phyloP scores from a whole-genome alignment of 495 filamentous ascomycete genomes.

The Letharia lupina region DNA sequence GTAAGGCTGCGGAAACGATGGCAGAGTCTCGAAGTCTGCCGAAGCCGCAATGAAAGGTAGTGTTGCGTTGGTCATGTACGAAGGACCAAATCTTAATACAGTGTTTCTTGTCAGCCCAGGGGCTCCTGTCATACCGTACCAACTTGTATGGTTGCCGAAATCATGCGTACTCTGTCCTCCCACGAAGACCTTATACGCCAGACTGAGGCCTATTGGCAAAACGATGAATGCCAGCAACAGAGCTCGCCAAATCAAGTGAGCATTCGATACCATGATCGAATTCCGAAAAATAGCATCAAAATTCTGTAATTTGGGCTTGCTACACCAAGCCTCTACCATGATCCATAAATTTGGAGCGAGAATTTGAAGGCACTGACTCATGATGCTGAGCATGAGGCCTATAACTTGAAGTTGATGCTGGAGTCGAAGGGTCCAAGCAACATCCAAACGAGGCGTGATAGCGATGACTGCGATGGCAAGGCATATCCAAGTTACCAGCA shows the following conservation, averaged over 20 bases:
- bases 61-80: constrained; percentile 13
- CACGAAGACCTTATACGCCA: constrained; percentile 15
- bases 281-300: neutral
- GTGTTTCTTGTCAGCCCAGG: constrained; percentile 1
- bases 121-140: constrained; percentile 5
- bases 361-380: constrained; percentile 38
- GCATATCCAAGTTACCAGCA: neutral
- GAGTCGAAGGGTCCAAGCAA: constrained; percentile 4
- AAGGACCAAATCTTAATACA: neutral
- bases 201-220: constrained; percentile 8
- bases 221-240: neutral
- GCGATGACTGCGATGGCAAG: constrained; percentile 1
- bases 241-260: constrained; percentile 7
- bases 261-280: neutral
- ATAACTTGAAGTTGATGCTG: constrained; percentile 11
- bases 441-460: neutral
- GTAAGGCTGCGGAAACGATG: constrained; percentile 8
- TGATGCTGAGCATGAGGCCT: constrained; percentile 13
- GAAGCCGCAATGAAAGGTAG: constrained; percentile 7
- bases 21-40: neutral
- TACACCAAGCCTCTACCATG: constrained; percentile 43
- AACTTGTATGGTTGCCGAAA: neutral
- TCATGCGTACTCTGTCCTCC: neutral
- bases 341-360: constrained; percentile 38
- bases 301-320: constrained; percentile 1